phyloP scores from a whole-genome alignment of 2,329 filamentous ascomycete species.

The Lachnellula hyalina region DNA sequence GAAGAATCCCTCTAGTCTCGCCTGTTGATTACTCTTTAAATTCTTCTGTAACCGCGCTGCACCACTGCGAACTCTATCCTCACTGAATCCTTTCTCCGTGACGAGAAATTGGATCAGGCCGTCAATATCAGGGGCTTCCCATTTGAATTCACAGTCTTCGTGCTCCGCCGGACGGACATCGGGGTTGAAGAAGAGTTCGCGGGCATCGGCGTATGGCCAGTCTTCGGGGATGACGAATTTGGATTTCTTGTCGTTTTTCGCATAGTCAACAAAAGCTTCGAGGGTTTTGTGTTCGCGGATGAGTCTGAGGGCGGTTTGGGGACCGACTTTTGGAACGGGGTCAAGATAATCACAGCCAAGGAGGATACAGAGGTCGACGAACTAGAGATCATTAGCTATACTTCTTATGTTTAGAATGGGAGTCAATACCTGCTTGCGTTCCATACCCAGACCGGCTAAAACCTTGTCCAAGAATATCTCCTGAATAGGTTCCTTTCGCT shows the following conservation, averaged over 20 bases:
- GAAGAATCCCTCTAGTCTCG: slow-evolving; percentile 92
- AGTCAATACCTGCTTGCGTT: slow-evolving; percentile 65
- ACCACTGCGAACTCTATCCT: slow-evolving; percentile 80
- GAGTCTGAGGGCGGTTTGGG: slow-evolving; percentile 84
- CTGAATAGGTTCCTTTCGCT: slow-evolving; percentile 94
- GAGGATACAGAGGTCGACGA: slow-evolving; percentile 95
- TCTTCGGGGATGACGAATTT: slow-evolving; percentile 89
- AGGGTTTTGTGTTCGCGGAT: slow-evolving; percentile 88
- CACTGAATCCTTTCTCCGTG: slow-evolving; percentile 92
- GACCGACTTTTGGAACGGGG: slow-evolving; percentile 90
- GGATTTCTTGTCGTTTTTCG: slow-evolving; percentile 69
- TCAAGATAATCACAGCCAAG: slow-evolving; percentile 98
- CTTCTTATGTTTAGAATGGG: neutral
- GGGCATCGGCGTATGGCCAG: slow-evolving; percentile 91
- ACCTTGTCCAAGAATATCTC: slow-evolving; percentile 88
- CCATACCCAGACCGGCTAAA: slow-evolving; percentile 82
- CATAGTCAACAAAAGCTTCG: slow-evolving; percentile 78
- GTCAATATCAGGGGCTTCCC: slow-evolving; percentile 89
- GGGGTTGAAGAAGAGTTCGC: slow-evolving; percentile 84
- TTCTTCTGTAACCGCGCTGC: slow-evolving; percentile 82
- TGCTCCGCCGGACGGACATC: slow-evolving; percentile 81
- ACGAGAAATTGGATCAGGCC: slow-evolving; percentile 87
- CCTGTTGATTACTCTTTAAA: slow-evolving; percentile 84
- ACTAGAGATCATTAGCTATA: slow-evolving; percentile 47
- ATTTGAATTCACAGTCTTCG: slow-evolving; percentile 92